These are phyloP conservation scores for Fusarium sp. DNA, from an alignment of 2,329 filamentous ascomycete genomes.

Conservation along the genomic window DNA sequence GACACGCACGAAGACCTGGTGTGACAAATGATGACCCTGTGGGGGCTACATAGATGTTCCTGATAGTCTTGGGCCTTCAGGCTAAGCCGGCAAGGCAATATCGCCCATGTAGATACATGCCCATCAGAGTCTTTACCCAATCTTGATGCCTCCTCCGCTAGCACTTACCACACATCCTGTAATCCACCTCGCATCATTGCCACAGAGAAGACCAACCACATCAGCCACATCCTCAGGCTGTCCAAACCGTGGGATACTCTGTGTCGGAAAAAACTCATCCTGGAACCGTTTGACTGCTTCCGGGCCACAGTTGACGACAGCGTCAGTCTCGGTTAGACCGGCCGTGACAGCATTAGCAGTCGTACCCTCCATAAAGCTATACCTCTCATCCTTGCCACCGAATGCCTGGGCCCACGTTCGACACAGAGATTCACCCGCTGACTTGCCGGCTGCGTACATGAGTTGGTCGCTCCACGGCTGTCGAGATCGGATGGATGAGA, in stretches of 20 bases:
- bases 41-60: background rate
- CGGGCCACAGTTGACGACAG: conserved; percentile 48
- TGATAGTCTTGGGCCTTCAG: background rate
- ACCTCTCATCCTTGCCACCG: conserved; percentile 50
- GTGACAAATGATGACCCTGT: background rate
- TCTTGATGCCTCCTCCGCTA: conserved; percentile 52
- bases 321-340: conserved; percentile 50
- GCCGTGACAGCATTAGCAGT: conserved; percentile 51
- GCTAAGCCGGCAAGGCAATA: background rate
- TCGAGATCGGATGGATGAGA: conserved; percentile 49
- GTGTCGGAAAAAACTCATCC: conserved; percentile 49
- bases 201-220: conserved; percentile 50
- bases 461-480: conserved; percentile 50
- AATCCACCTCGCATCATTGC: conserved; percentile 50
- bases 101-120: background rate
- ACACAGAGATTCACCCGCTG: conserved; percentile 51
- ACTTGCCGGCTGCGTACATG: conserved; percentile 51
- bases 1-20: background rate
- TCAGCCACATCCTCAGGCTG: conserved; percentile 53
- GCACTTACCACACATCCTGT: conserved; percentile 52
- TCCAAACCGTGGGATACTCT: conserved; percentile 48
- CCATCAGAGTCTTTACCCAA: conserved; percentile 25
- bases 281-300: conserved; percentile 49
- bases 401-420: conserved; percentile 53
- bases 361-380: conserved; percentile 50